Evolutionary conservation across 306 rosid genomes (phyloP).

Genomic region (Vigna angularis): DNA sequence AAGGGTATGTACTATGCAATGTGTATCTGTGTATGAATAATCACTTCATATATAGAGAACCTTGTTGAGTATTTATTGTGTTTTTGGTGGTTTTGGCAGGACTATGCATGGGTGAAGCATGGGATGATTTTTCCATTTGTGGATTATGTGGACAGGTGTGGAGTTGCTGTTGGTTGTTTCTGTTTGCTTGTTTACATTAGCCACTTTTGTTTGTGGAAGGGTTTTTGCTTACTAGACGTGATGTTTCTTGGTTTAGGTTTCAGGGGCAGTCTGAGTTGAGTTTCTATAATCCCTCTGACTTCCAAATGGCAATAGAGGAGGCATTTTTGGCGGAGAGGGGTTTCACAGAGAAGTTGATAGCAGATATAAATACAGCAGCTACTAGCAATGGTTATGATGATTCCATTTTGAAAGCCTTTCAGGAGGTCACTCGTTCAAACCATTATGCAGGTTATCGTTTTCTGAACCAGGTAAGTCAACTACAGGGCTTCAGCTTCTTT

Average conservation of each 20-base stretch:
- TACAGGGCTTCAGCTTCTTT: constrained; percentile 15
- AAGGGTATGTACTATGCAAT: constrained; percentile 60
- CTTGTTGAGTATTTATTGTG: constrained; percentile 46
- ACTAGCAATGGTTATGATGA: constrained; percentile 71
- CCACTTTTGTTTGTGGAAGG: constrained; percentile 24
- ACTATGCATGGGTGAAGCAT: constrained; percentile 95
- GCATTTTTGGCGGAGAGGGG: constrained; percentile 96
- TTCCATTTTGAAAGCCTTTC: constrained; percentile 63
- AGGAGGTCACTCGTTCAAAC: constrained; percentile 73
- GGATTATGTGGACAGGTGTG: constrained; percentile 87
- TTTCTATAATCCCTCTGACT: constrained; percentile 65
- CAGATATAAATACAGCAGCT: constrained; percentile 94
- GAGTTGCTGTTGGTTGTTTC: constrained; percentile 41
- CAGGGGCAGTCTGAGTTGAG: constrained; percentile 81
- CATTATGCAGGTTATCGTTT: constrained; percentile 65
- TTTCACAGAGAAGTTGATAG: constrained; percentile 85
- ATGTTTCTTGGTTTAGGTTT: constrained; percentile 67
- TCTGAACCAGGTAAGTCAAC: constrained; percentile 61
- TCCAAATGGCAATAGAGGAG: constrained; percentile 93
- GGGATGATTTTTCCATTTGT: constrained; percentile 92
- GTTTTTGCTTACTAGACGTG: constrained; percentile 46
- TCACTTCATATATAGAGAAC: constrained; percentile 28
- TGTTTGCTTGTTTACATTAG: constrained; percentile 12
- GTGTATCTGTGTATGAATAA: constrained; percentile 4
- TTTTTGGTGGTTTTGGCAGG: constrained; percentile 68